Conservation (phyloP, 176 grass and related monocot genomes). For the Triticum monococcum region DNA sequence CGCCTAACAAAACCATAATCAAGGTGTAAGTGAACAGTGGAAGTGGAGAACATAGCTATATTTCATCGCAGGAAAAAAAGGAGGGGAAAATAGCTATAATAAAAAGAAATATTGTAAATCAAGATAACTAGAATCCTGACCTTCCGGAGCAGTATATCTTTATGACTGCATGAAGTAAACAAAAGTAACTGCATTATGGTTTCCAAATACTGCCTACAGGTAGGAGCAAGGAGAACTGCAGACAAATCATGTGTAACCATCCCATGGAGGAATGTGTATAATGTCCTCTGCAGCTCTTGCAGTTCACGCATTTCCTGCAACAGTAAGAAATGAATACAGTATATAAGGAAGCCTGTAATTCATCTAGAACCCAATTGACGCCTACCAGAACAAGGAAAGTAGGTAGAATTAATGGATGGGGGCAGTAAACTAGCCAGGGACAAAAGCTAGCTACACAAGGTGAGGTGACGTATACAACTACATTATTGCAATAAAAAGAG, state of each 20-base stretch:
- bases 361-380: slow-evolving; percentile 2
- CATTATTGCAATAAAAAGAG: neutral
- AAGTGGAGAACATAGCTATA: slow-evolving; percentile 6
- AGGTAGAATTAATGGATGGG: slow-evolving; percentile 2
- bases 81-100: neutral
- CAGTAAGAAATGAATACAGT: slow-evolving; percentile 18
- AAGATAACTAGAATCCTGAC: slow-evolving; percentile 38
- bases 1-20: slow-evolving; percentile 53
- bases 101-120: slow-evolving; percentile 25
- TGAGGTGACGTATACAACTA: neutral
- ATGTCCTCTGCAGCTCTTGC: slow-evolving; percentile 81
- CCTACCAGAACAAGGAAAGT: slow-evolving; percentile 13
- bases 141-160: slow-evolving; percentile 88
- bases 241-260: slow-evolving; percentile 83
- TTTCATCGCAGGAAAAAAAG: neutral
- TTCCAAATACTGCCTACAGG: slow-evolving; percentile 71
- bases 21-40: slow-evolving; percentile 19
- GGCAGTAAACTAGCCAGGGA: neutral
- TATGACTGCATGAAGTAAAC: slow-evolving; percentile 80
- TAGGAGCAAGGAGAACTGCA: slow-evolving; percentile 70
- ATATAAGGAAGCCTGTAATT: slow-evolving; percentile 12
- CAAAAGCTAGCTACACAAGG: neutral
- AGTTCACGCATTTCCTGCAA: slow-evolving; percentile 95
- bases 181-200: slow-evolving; percentile 78
- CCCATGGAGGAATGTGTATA: slow-evolving; percentile 86